A percentile compares a stretch with the other conserved stretches of the same genome.
These are phyloP conservation scores for Elsinoe perseae DNA, from an alignment of 2,329 filamentous ascomycete species.

Conservation along the genomic window DNA sequence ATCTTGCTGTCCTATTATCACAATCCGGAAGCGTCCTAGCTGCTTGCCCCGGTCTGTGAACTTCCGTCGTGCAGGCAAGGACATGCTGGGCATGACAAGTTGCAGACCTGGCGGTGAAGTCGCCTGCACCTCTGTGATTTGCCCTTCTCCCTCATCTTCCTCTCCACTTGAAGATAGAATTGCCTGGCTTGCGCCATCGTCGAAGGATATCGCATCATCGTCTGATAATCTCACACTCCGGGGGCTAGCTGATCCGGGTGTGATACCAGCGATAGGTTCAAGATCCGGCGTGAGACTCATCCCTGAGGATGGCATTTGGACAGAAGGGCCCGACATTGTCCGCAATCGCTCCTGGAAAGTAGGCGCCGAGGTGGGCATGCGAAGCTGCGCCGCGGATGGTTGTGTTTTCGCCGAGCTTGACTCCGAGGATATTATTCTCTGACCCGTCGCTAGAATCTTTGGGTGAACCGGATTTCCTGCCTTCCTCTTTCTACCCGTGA, in stretches of 20 bases:
- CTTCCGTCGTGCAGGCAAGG: constrained; percentile 77
- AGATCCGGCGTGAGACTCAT: constrained; percentile 42
- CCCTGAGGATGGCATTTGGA: constrained; percentile 40
- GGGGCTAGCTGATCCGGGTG: constrained; percentile 53
- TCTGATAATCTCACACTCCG: constrained; percentile 53
- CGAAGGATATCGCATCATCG: constrained; percentile 44
- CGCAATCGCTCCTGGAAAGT: constrained; percentile 24
- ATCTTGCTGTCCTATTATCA: constrained; percentile 75
- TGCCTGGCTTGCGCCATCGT: constrained; percentile 50
- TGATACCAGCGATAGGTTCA: constrained; percentile 47
- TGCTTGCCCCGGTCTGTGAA: constrained; percentile 82
- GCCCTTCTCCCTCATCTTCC: constrained; percentile 44
- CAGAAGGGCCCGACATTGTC: constrained; percentile 25
- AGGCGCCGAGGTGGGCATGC: constrained; percentile 22
- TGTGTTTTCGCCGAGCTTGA: constrained; percentile 18
- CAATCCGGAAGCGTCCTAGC: constrained; percentile 80
- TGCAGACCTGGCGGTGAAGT: constrained; percentile 48
- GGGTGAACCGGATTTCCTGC: constrained; percentile 31
- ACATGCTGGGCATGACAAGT: constrained; percentile 95
- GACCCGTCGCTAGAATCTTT: constrained; percentile 27
- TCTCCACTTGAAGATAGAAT: constrained; percentile 47
- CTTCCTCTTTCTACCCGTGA: constrained; percentile 25
- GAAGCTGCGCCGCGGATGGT: constrained; percentile 22
- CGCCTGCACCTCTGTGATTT: constrained; percentile 27
- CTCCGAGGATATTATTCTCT: constrained; percentile 31